Evolutionary conservation across 2,329 filamentous ascomycete species (phyloP).

Genomic region (Metarhizium rileyi): DNA sequence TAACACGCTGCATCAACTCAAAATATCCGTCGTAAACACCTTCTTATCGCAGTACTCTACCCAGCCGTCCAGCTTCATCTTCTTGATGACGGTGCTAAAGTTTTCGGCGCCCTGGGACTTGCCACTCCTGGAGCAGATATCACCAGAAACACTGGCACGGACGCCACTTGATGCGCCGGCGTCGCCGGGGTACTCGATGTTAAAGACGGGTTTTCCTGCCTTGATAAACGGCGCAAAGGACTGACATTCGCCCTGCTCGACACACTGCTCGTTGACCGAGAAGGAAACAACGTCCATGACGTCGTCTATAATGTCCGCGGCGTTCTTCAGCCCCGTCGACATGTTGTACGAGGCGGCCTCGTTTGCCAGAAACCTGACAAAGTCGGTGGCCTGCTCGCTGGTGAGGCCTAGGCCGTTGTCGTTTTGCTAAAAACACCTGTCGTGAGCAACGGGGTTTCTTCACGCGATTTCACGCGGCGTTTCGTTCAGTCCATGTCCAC

Average conservation of each 20-base stretch:
- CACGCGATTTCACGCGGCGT: too few species aligned
- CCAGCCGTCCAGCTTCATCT: slow-evolving; percentile 54
- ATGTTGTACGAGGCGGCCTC: slow-evolving; percentile 45
- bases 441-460: neutral
- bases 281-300: slow-evolving; percentile 47
- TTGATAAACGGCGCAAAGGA: slow-evolving; percentile 48
- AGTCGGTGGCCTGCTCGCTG: slow-evolving; percentile 44
- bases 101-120: slow-evolving; percentile 30
- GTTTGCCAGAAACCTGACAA: slow-evolving; percentile 48
- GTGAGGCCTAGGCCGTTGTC: slow-evolving; percentile 49
- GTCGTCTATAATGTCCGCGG: slow-evolving; percentile 44
- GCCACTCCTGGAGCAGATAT: slow-evolving; percentile 30
- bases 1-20: neutral
- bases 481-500: neutral
- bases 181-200: slow-evolving; percentile 58
- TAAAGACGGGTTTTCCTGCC: slow-evolving; percentile 58
- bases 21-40: slow-evolving; percentile 8
- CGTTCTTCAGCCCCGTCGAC: slow-evolving; percentile 61
- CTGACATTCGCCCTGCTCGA: slow-evolving; percentile 48
- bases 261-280: slow-evolving; percentile 62
- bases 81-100: slow-evolving; percentile 59
- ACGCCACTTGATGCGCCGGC: neutral
- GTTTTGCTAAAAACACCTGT: slow-evolving; percentile 31
- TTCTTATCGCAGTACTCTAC: slow-evolving; percentile 42
- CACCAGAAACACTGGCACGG: neutral